A percentile compares a stretch with the other conserved stretches of the same genome.
phyloP scores from a whole-genome alignment of 2,329 filamentous ascomycete species.

The Chrysoporthe deuterocubensis region DNA sequence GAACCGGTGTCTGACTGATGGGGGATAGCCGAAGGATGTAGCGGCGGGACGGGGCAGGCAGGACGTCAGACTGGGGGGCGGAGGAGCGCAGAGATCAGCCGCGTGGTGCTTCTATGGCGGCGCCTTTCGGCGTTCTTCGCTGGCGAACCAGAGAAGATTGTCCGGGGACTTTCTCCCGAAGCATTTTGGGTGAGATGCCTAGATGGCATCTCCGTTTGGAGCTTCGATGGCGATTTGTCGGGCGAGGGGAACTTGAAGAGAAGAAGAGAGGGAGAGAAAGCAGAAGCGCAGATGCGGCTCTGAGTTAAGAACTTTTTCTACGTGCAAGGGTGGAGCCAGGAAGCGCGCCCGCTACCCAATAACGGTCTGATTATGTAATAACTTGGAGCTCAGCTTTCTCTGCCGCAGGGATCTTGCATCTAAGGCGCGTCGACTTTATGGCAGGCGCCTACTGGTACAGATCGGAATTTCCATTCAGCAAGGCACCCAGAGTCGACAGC shows the following conservation, averaged over 20 bases:
- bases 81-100: slow-evolving; percentile 75
- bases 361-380: slow-evolving; percentile 19
- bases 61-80: slow-evolving; percentile 43
- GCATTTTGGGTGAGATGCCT: slow-evolving; percentile 53
- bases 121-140: slow-evolving; percentile 86
- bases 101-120: slow-evolving; percentile 98
- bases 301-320: slow-evolving; percentile 27
- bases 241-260: slow-evolving; percentile 74
- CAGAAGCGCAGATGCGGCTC: slow-evolving; percentile 28
- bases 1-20: slow-evolving; percentile 12
- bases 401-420: slow-evolving; percentile 16
- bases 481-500: slow-evolving; percentile 2
- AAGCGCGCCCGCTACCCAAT: slow-evolving; percentile 17
- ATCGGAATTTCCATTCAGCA: slow-evolving; percentile 23
- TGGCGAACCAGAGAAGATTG: slow-evolving; percentile 51
- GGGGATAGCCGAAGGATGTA: slow-evolving; percentile 37
- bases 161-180: slow-evolving; percentile 99
- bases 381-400: not conserved
- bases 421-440: slow-evolving; percentile 13
- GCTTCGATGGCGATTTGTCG: slow-evolving; percentile 99
- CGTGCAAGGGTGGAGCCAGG: slow-evolving; percentile 17
- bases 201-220: slow-evolving; percentile 74
- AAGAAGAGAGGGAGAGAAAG: slow-evolving; percentile 42
- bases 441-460: slow-evolving; percentile 8
- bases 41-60: slow-evolving; percentile 37